A percentile compares a stretch with the other conserved stretches of the same genome.
phyloP scores from a whole-genome alignment of 805 yeast genomes.

The Wickerhamiella spandovensis region DNA sequence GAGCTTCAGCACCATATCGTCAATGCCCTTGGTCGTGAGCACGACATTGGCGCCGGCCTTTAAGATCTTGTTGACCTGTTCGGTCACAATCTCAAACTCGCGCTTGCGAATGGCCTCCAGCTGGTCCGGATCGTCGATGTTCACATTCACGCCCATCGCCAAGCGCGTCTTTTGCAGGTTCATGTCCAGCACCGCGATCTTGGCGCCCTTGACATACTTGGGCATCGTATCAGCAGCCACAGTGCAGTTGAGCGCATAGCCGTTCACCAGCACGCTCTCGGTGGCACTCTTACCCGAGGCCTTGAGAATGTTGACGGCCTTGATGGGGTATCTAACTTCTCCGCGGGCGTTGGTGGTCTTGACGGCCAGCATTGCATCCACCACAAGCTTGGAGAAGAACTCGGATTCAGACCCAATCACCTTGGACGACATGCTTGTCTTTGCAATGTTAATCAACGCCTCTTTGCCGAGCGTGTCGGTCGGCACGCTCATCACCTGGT shows the following conservation, averaged over 20 bases:
- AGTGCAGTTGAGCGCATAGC: constrained; percentile 94
- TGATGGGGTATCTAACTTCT: constrained; percentile 67
- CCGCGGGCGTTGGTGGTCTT: constrained; percentile 81
- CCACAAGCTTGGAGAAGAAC: constrained; percentile 80
- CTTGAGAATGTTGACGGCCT: constrained; percentile 89
- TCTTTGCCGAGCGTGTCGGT: constrained; percentile 73
- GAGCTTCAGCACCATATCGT: constrained; percentile 80
- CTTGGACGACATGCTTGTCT: constrained; percentile 93
- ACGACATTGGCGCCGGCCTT: constrained; percentile 88
- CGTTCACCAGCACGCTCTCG: constrained; percentile 78
- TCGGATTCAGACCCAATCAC: constrained; percentile 90
- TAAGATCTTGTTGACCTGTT: constrained; percentile 68
- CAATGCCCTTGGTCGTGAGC: constrained; percentile 87
- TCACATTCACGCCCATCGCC: constrained; percentile 97
- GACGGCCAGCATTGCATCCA: constrained; percentile 90
- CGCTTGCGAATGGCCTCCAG: constrained; percentile 83
- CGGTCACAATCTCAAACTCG: constrained; percentile 74
- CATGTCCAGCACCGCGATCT: constrained; percentile 79
- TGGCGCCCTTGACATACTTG: constrained; percentile 52
- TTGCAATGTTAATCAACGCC: constrained; percentile 79
- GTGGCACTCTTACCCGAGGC: constrained; percentile 91
- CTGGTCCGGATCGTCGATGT: constrained; percentile 94
- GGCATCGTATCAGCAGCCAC: constrained; percentile 96
- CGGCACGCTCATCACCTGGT: constrained; percentile 68
- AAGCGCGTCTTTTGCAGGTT: constrained; percentile 90